phyloP scores from a whole-genome alignment of 192 early-diverging fungal species.

The Spizellomyces sp. region DNA sequence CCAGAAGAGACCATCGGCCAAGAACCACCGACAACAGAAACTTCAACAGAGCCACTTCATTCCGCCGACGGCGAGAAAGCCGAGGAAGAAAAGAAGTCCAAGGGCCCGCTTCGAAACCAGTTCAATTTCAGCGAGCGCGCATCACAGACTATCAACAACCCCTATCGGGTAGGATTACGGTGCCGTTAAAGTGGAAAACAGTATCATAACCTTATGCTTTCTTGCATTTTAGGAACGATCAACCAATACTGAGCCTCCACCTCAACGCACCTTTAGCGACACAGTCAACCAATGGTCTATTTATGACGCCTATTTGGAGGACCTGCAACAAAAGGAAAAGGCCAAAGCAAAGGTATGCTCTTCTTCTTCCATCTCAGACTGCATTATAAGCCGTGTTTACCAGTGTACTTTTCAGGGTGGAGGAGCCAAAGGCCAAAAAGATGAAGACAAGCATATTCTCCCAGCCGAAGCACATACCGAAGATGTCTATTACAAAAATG shows the following conservation, averaged over 20 bases:
- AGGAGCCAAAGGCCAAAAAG: constrained; percentile 57
- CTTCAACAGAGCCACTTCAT: constrained; percentile 14
- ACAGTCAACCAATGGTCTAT: constrained; percentile 69
- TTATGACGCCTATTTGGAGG: constrained; percentile 65
- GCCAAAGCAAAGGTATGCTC: constrained; percentile 57
- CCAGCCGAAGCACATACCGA: constrained; percentile 55
- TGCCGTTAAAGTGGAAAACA: background rate
- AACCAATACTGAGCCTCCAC: constrained; percentile 68
- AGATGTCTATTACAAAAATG: constrained; percentile 62
- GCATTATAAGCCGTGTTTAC: background rate
- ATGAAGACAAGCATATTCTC: constrained; percentile 51
- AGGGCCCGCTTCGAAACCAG: constrained; percentile 55
- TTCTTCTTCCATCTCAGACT: background rate
- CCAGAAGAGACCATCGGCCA: background rate
- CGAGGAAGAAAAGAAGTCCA: constrained; percentile 54
- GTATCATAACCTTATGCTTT: background rate
- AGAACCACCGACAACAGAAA: constrained; percentile 28
- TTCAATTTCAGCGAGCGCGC: constrained; percentile 68
- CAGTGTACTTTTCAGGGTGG: background rate
- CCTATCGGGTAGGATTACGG: constrained; percentile 44
- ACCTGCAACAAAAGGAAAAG: constrained; percentile 59
- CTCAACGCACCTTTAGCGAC: constrained; percentile 49
- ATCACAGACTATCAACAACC: constrained; percentile 63
- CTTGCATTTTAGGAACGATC: constrained; percentile 46
- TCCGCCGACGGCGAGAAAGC: constrained; percentile 16